Evolutionary conservation across 495 filamentous ascomycete genomes (phyloP), one percentile per base, ranked within the genome.

Genomic region (Aspergillus olivimuriae): DNA sequence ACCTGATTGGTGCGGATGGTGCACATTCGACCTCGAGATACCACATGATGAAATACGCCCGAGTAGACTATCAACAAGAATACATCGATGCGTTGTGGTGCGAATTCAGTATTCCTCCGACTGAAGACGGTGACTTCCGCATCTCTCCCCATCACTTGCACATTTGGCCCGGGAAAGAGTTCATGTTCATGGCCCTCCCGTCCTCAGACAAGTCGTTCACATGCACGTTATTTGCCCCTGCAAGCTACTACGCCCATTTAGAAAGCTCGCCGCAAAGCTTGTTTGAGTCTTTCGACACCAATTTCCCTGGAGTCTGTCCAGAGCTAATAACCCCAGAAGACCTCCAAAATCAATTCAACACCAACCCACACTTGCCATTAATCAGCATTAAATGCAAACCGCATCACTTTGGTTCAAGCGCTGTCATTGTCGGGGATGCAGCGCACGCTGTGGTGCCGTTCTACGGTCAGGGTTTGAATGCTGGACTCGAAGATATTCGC

Each of bases 61-160:
- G 86, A 4, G 86, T 97, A 73, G 76, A 87, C 58, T 97, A 95
- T 55, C 76, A 90, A 45, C 92, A 99, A 59, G 80, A 89, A 56
- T 99, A 99, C 58, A 89, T 99, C 63, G 89, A 95, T 61, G 91
- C 91, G 0, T 67, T 97, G 7, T 99, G 92, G 92, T 95, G 92
- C 67, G 94, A 99, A 52, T 95, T 96, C 59, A 82, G 80, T 32
- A 91, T 99, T 46, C 69, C 76, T 2, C 75, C 86, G 0, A 65
- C 72, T 0, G 57, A 71, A 11, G 48, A 65, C 16, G 67, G 72
- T 9, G 73, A 75, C 20, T 99, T 90, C 59, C 69, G 69, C 22
- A 86, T 96, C 42, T 88, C 86, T 0, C 87, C 88, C 12, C 85
- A 95, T 58, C 88, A 97, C 55, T 75, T 99, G 2, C 92, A 99